Percentiles rank a stretch among this genome's conserved stretches.
Evolutionary conservation across 192 early-diverging fungal genomes (phyloP).

Genomic region (Lunasporangiospora selenospora): DNA sequence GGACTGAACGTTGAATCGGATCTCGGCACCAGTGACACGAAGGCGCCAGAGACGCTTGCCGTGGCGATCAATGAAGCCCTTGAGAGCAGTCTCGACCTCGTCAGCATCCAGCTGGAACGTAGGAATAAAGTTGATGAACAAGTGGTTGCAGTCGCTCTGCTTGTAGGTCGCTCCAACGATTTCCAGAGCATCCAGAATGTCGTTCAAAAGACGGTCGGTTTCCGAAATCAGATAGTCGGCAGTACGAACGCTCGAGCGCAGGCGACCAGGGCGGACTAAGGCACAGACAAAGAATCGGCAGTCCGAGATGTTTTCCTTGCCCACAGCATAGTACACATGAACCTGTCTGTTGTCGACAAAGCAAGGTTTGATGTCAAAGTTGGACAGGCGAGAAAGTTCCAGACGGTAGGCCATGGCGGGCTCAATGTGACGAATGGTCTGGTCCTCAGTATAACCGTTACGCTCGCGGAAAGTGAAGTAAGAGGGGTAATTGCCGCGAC

Average conservation of each 20-base stretch:
- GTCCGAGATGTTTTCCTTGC: constrained; percentile 94
- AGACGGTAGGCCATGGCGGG: constrained; percentile 98
- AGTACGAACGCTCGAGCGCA: constrained; percentile 81
- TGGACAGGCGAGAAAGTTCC: constrained; percentile 88
- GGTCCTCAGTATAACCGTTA: constrained; percentile 85
- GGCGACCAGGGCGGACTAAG: constrained; percentile 89
- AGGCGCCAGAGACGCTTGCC: constrained; percentile 94
- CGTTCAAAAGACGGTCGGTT: constrained; percentile 91
- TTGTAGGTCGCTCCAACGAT: constrained; percentile 89
- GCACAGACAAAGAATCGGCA: constrained; percentile 98
- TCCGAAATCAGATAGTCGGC: constrained; percentile 96
- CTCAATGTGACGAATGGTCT: constrained; percentile 97
- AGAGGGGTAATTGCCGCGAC: constrained; percentile 82
- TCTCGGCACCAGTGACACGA: constrained; percentile 95
- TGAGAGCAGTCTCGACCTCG: constrained; percentile 84
- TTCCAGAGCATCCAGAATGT: constrained; percentile 95
- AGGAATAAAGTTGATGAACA: constrained; percentile 98
- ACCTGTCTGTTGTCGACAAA: constrained; percentile 94
- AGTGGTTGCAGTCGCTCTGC: constrained; percentile 98
- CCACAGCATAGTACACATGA: constrained; percentile 95
- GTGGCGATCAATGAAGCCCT: constrained; percentile 92
- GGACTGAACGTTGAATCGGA: constrained; percentile 91
- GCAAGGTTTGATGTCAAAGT: constrained; percentile 97
- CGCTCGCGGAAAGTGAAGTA: constrained; percentile 98
- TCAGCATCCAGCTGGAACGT: constrained; percentile 89